phyloP scores from a whole-genome alignment of 2,329 filamentous ascomycete genomes.

The Incumbomyces lentus region DNA sequence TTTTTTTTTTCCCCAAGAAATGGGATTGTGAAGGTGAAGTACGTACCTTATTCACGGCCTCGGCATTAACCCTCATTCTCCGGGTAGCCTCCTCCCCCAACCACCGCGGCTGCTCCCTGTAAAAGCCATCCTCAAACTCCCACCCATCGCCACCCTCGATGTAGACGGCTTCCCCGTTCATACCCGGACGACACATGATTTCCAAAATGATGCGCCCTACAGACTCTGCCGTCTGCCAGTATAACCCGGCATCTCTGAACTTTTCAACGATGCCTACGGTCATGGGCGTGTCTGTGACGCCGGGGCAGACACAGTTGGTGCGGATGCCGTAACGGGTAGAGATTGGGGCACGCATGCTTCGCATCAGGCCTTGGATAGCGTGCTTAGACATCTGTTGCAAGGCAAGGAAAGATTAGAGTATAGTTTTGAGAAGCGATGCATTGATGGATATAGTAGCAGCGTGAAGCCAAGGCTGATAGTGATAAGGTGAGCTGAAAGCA shows the following conservation, averaged over 20 bases:
- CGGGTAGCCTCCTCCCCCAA: slow-evolving; percentile 27
- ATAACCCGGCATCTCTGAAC: slow-evolving; percentile 30
- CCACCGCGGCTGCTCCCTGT: slow-evolving; percentile 33
- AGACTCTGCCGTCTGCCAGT: slow-evolving; percentile 29
- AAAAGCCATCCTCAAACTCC: slow-evolving; percentile 34
- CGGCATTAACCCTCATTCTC: not conserved
- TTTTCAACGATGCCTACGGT: slow-evolving; percentile 27
- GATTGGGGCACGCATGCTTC: slow-evolving; percentile 31
- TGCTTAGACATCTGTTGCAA: slow-evolving; percentile 32
- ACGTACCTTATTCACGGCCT: not conserved
- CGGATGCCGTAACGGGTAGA: slow-evolving; percentile 27
- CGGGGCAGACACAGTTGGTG: slow-evolving; percentile 34
- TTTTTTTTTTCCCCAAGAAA: too few relatives aligned
- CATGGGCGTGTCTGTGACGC: slow-evolving; percentile 23
- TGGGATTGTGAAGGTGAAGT: too few relatives aligned
- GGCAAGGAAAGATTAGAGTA: too few relatives aligned
- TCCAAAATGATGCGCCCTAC: slow-evolving; percentile 31
- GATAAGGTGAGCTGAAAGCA: too few relatives aligned
- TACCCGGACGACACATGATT: slow-evolving; percentile 24
- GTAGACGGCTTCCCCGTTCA: slow-evolving; percentile 33
- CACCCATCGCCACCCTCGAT: slow-evolving; percentile 35
- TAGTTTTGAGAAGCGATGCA: too few relatives aligned
- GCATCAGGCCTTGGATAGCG: slow-evolving; percentile 40
- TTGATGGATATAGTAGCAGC: too few relatives aligned
- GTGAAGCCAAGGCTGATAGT: too few relatives aligned